These are phyloP conservation scores for Tubosaeta sp. DNA, from an alignment of 768 basidiomycete genomes.

Conservation along the genomic window DNA sequence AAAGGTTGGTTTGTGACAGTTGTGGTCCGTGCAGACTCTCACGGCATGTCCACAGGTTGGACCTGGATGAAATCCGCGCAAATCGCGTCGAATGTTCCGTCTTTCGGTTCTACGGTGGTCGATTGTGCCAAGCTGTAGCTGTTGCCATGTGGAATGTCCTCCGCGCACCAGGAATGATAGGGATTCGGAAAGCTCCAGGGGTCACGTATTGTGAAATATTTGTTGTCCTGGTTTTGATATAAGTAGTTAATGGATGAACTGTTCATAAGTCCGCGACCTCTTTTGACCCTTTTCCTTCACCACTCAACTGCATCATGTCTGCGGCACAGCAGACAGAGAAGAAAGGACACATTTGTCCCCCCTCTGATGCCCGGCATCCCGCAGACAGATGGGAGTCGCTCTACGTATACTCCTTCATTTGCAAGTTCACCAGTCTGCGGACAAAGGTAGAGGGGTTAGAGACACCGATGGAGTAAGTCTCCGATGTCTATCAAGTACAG, in stretches of 20 bases:
- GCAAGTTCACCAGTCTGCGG: slow-evolving; percentile 73
- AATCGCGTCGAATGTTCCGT: slow-evolving; percentile 27
- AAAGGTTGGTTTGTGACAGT: slow-evolving; percentile 50
- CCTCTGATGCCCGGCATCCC: slow-evolving; percentile 66
- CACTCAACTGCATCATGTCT: slow-evolving; percentile 34
- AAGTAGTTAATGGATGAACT: slow-evolving; percentile 34
- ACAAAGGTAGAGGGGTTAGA: slow-evolving; percentile 76
- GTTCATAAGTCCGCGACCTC: slow-evolving; percentile 31
- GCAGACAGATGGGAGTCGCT: slow-evolving; percentile 82
- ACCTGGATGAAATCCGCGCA: slow-evolving; percentile 62
- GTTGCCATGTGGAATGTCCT: slow-evolving; percentile 15
- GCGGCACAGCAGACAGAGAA: slow-evolving; percentile 36
- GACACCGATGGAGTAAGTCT: slow-evolving; percentile 77
- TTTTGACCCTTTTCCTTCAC: slow-evolving; percentile 36
- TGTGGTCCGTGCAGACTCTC: slow-evolving; percentile 29
- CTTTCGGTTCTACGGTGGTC: slow-evolving; percentile 6
- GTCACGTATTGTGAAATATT: slow-evolving; percentile 34
- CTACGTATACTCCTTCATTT: slow-evolving; percentile 83
- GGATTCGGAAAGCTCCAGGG: slow-evolving; percentile 22
- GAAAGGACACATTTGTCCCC: slow-evolving; percentile 51
- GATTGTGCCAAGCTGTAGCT: slow-evolving; percentile 16
- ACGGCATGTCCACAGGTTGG: slow-evolving; percentile 57
- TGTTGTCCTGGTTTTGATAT: slow-evolving; percentile 32
- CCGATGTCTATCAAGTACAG: slow-evolving; percentile 13
- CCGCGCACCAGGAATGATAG: slow-evolving; percentile 21